These are phyloP conservation scores for Penicillium roqueforti DNA, from an alignment of 495 filamentous ascomycete species.

Conservation along the genomic window DNA sequence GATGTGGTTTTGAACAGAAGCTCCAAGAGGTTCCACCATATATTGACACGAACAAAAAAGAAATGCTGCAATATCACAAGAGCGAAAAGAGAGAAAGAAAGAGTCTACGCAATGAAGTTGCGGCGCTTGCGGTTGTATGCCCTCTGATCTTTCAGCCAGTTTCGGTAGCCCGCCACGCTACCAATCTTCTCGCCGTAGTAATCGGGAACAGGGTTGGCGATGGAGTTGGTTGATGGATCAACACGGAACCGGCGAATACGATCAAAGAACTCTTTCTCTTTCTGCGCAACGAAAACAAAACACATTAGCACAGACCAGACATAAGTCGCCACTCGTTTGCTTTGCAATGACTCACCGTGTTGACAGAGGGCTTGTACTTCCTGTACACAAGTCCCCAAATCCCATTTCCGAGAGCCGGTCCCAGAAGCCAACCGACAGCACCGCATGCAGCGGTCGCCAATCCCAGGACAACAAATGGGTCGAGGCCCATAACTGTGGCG, in stretches of 20 bases:
- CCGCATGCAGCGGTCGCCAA: slow-evolving; percentile 67
- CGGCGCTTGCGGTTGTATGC: slow-evolving; percentile 93
- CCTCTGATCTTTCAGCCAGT: slow-evolving; percentile 95
- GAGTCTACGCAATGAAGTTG: slow-evolving; percentile 47
- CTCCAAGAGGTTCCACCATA: slow-evolving; percentile 10
- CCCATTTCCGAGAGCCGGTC: slow-evolving; percentile 71
- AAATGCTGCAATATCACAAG: slow-evolving; percentile 7
- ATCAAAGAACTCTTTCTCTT: slow-evolving; percentile 87
- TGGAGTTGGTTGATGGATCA: slow-evolving; percentile 69
- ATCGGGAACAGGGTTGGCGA: slow-evolving; percentile 67
- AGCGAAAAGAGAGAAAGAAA: neutral
- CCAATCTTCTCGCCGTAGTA: slow-evolving; percentile 89
- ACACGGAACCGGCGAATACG: slow-evolving; percentile 86
- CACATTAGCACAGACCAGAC: neutral
- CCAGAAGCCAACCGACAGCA: slow-evolving; percentile 78
- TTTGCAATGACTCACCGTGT: slow-evolving; percentile 48
- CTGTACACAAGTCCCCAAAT: slow-evolving; percentile 70
- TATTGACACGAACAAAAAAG: slow-evolving; percentile 23
- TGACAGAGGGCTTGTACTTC: slow-evolving; percentile 62
- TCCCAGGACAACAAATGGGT: slow-evolving; percentile 81
- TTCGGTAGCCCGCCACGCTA: slow-evolving; percentile 81
- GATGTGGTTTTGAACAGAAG: slow-evolving; percentile 7
- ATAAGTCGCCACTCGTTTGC: neutral
- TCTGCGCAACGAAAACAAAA: slow-evolving; percentile 43
- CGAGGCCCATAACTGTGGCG: slow-evolving; percentile 66